These are phyloP conservation scores for Stachybotrys echinatus DNA, from an alignment of 2,329 filamentous ascomycete genomes.

Conservation along the genomic window DNA sequence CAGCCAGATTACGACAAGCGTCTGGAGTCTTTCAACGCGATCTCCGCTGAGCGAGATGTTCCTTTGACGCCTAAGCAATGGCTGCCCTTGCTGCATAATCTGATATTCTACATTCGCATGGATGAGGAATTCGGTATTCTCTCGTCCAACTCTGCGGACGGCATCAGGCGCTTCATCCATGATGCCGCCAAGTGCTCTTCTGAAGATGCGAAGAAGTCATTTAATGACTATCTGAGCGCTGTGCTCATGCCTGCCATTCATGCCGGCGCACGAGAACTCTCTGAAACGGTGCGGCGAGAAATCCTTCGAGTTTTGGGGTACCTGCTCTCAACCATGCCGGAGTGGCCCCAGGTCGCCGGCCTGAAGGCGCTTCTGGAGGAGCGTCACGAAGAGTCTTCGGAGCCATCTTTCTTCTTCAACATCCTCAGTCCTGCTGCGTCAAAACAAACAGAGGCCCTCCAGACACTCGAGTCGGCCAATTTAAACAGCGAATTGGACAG, in stretches of 20 bases:
- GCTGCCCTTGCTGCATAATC: slow-evolving; percentile 82
- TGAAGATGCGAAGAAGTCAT: slow-evolving; percentile 33
- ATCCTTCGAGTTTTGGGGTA: slow-evolving; percentile 75
- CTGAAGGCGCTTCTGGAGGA: slow-evolving; percentile 62
- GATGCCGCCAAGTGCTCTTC: slow-evolving; percentile 40
- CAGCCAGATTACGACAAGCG: slow-evolving; percentile 85
- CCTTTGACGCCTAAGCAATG: slow-evolving; percentile 69
- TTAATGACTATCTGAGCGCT: slow-evolving; percentile 53
- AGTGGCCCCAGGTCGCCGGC: slow-evolving; percentile 68
- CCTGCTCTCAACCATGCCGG: slow-evolving; percentile 64
- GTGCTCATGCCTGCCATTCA: slow-evolving; percentile 73
- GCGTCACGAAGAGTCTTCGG: slow-evolving; percentile 57
- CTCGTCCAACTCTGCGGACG: slow-evolving; percentile 72
- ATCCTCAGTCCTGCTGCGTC: slow-evolving; percentile 86
- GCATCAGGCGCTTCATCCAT: slow-evolving; percentile 72
- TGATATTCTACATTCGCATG: slow-evolving; percentile 80
- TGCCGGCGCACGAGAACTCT: slow-evolving; percentile 67
- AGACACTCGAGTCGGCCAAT: slow-evolving; percentile 67
- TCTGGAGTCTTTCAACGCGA: slow-evolving; percentile 66
- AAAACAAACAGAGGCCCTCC: slow-evolving; percentile 77
- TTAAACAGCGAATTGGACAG: slow-evolving; percentile 60
- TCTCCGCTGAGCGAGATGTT: slow-evolving; percentile 58
- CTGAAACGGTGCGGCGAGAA: slow-evolving; percentile 80
- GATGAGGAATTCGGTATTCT: slow-evolving; percentile 86
- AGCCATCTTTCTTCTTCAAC: slow-evolving; percentile 82